phyloP scores from a whole-genome alignment of 164 flowering plant species.

The Litsea cubeba region DNA sequence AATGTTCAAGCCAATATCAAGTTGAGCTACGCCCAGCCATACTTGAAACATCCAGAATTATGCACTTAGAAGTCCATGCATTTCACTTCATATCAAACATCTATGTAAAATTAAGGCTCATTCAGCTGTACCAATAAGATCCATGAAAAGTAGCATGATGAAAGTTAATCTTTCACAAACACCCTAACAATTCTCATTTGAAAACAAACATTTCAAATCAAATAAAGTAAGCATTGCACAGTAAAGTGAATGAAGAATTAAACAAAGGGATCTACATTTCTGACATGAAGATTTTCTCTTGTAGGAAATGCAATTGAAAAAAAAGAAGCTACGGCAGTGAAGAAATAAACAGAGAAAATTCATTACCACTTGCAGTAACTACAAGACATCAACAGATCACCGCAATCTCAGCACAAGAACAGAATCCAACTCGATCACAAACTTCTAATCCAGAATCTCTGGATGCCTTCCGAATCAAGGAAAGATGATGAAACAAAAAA shows the following conservation, averaged over 20 bases:
- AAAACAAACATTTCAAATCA: not conserved
- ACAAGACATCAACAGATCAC: constrained; percentile 1
- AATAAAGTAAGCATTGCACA: not conserved
- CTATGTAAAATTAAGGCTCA: not conserved
- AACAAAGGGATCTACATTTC: not conserved
- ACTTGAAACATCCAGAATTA: too few relatives aligned
- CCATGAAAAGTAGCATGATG: too few relatives aligned
- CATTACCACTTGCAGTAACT: not conserved
- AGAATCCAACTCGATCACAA: not conserved
- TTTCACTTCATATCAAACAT: not conserved
- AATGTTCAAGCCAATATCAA: too few relatives aligned
- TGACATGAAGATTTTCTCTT: not conserved
- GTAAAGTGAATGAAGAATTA: too few relatives aligned
- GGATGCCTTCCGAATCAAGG: too few relatives aligned
- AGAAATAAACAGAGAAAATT: not conserved
- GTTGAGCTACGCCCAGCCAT: too few relatives aligned
- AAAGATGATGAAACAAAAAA: not conserved
- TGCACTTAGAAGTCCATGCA: too few relatives aligned
- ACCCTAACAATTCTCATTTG: too few relatives aligned
- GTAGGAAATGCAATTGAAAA: not conserved
- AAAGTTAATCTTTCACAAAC: too few relatives aligned
- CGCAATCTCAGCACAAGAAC: not conserved
- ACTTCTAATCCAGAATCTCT: not conserved
- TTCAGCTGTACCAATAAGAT: not conserved
- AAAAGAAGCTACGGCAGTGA: not conserved